Base-by-base conservation (phyloP, 352 stramenopile species). In the Globisporangium cylindrosporum region DNA sequence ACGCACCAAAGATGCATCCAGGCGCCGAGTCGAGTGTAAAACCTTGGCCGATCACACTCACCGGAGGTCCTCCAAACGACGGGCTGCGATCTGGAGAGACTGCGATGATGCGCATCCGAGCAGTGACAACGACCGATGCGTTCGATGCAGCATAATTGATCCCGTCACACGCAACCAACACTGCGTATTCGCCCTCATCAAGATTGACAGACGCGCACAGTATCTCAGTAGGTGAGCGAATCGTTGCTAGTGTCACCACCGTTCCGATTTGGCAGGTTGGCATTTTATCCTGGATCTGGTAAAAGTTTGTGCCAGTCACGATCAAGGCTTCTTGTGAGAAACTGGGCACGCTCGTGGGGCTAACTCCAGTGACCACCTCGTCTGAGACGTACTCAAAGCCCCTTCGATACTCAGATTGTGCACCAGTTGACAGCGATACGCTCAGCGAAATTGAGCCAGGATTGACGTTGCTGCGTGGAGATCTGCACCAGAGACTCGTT, bases 161-260 rank as follows among this genome's bases (percentile, higher is more conserved):
- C 49, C 74, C 78, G 27, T 83, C 78, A 25, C 69, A 83, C 0
- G 78, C 78, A 0, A 86, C 18, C 10, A 74, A 76, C 12, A 83
- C 56, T 2, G 41, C 14, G 53, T 86, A 78, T 3, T 55, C 25
- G 3, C 78, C 72, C 32, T 66, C 51, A 1, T 29, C 7, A 25
- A 68, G 58, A 32, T 61, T 51, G 8, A 60, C 56, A 9, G 70
- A 36, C 1, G 29, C 15, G 57, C 76, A 83, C 3, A 70, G 9
- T 4, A 62, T 53, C 65, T 69, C 55, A 0, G 72, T 81, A 18
- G 74, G 25, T 22, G 76, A 83, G 32, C 67, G 15, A 27, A 83
- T 55, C 0, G 22, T 69, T 6, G 78, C 75, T 43, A 41, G 32
- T 14, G 68, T 74, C 18, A 69, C 27, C 1, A 60, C 25, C 12